Conservation (phyloP, 805 yeast species). For the Suhomyces vadensis region DNA sequence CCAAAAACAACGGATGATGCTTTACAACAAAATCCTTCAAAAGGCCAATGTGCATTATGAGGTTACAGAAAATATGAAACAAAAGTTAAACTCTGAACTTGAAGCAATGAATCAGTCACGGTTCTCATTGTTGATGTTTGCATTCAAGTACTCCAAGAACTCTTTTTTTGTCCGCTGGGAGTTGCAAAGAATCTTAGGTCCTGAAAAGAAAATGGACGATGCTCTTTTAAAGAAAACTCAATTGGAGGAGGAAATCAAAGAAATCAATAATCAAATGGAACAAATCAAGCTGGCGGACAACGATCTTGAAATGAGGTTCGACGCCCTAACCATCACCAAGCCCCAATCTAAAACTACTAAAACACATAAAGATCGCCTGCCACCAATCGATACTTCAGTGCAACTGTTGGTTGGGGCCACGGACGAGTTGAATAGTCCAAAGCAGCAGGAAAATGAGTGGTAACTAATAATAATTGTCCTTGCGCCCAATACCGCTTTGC, state of each 20-base stretch:
- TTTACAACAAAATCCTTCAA: slow-evolving; percentile 12
- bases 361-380: no score
- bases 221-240: slow-evolving; percentile 5
- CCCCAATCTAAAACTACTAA: no score
- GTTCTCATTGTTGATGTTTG: slow-evolving; percentile 32
- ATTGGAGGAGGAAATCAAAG: not conserved
- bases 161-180: slow-evolving; percentile 34
- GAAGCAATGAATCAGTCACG: slow-evolving; percentile 11
- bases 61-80: slow-evolving; percentile 6
- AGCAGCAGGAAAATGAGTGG: no score
- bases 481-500: no score
- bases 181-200: slow-evolving; percentile 28
- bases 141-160: slow-evolving; percentile 25
- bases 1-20: slow-evolving; percentile 15
- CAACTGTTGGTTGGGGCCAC: no score
- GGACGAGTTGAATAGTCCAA: no score
- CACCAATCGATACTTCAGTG: no score
- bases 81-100: slow-evolving; percentile 14
- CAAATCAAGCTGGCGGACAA: not conserved
- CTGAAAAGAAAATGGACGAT: slow-evolving; percentile 15
- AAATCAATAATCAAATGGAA: not conserved
- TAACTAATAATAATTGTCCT: no score
- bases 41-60: slow-evolving; percentile 12
- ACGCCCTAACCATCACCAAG: not conserved
- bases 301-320: not conserved